Percentiles rank a stretch among this genome's conserved stretches.
phyloP scores from a whole-genome alignment of 805 yeast genomes.

The Candida hungchunana region DNA sequence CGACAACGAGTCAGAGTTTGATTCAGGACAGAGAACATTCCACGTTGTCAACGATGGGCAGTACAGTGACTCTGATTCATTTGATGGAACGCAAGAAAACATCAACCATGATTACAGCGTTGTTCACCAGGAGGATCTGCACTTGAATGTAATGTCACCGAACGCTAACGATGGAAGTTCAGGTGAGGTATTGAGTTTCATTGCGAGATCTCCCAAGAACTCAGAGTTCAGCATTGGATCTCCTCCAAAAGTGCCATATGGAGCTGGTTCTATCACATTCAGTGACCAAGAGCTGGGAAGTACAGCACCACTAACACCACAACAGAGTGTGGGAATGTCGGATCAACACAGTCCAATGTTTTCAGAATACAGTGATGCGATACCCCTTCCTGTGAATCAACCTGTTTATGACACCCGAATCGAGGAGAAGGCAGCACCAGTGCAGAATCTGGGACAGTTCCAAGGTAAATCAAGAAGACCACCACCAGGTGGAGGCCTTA shows the following conservation, averaged over 20 bases:
- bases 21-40: conserved; percentile 15
- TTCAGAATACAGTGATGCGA: conserved; percentile 5
- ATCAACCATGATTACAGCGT: conserved; percentile 15
- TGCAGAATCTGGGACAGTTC: conserved; percentile 19
- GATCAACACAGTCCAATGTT: conserved; percentile 6
- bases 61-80: conserved; percentile 19
- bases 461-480: conserved; percentile 30
- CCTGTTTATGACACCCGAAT: conserved; percentile 37
- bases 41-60: conserved; percentile 29
- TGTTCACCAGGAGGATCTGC: conserved; percentile 12
- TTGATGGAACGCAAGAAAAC: conserved; percentile 9
- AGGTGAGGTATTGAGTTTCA: conserved; percentile 29
- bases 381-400: conserved; percentile 2
- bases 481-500: conserved; percentile 32
- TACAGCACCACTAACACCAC: conserved; percentile 6
- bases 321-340: conserved; percentile 3
- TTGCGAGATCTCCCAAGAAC: conserved; percentile 31
- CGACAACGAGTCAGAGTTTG: no score
- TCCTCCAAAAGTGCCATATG: conserved; percentile 11
- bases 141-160: background rate
- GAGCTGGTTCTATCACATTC: conserved; percentile 1
- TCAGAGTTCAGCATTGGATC: conserved; percentile 25
- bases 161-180: conserved; percentile 19
- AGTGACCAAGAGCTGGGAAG: conserved; percentile 7
- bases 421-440: conserved; percentile 30